phyloP scores from a whole-genome alignment of 148 eudicot genomes.

The Silene latifolia region DNA sequence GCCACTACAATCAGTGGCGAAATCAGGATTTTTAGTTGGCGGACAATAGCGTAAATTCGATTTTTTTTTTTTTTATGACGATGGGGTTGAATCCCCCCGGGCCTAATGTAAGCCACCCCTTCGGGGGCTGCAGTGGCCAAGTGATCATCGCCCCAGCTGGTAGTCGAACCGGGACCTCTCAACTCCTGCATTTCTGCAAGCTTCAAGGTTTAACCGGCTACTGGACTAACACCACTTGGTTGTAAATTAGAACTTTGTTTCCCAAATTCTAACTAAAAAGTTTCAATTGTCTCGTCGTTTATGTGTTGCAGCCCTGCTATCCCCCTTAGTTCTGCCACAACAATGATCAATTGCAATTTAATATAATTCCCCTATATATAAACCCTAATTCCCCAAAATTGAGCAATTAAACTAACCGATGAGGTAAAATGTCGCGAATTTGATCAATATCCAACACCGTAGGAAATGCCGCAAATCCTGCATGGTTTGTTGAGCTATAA shows the following conservation, averaged over 20 bases:
- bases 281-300: background rate
- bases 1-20: background rate
- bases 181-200: too few relatives aligned
- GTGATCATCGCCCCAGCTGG: too few relatives aligned
- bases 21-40: background rate
- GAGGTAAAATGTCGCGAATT: constrained; percentile 90
- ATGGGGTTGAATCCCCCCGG: too few relatives aligned
- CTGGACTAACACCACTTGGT: too few relatives aligned
- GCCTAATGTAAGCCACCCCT: too few relatives aligned
- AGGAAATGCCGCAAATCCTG: constrained; percentile 80
- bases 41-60: background rate
- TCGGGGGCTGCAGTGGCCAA: too few relatives aligned
- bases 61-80: too few relatives aligned
- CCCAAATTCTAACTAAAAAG: background rate
- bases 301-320: too few relatives aligned
- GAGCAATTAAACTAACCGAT: constrained; percentile 46
- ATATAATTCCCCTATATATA: too few relatives aligned
- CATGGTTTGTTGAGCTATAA: background rate
- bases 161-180: too few relatives aligned
- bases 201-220: too few relatives aligned
- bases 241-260: background rate
- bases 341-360: background rate
- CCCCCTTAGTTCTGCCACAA: background rate
- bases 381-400: background rate
- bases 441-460: constrained; percentile 88